Evolutionary conservation across 352 stramenopile species (phyloP).

Genomic region (Phytopythium cucurbitacearum): DNA sequence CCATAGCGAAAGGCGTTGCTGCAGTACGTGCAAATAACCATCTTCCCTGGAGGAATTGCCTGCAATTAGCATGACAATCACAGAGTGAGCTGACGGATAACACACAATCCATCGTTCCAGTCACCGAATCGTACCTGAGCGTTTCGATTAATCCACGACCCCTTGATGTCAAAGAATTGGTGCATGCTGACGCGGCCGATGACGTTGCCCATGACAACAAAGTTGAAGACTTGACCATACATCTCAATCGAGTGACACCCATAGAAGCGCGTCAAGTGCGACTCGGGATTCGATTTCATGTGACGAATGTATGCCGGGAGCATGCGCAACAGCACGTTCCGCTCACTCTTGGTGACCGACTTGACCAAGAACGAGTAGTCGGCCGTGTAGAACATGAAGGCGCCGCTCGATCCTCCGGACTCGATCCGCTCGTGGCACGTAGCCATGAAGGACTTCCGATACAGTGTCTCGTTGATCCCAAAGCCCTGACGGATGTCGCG

Average conservation of each 20-base stretch:
- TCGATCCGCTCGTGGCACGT: constrained; percentile 84
- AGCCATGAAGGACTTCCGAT: constrained; percentile 73
- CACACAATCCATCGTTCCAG: too few relatives aligned
- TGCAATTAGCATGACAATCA: constrained; percentile 10
- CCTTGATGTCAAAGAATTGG: constrained; percentile 90
- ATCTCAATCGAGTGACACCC: constrained; percentile 89
- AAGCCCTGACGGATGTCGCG: constrained; percentile 76
- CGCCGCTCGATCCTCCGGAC: constrained; percentile 79
- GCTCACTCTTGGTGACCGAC: constrained; percentile 75
- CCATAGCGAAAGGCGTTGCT: constrained; percentile 77
- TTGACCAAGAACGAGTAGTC: constrained; percentile 89
- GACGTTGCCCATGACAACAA: constrained; percentile 90
- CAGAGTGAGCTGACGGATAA: constrained; percentile 1
- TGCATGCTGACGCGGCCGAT: constrained; percentile 83
- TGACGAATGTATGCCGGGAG: constrained; percentile 78
- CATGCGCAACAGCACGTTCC: constrained; percentile 77
- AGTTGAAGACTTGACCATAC: constrained; percentile 86
- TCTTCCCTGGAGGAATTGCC: constrained; percentile 76
- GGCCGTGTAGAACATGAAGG: constrained; percentile 90
- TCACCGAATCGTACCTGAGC: constrained; percentile 37
- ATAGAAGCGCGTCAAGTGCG: constrained; percentile 86
- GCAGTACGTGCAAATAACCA: constrained; percentile 83
- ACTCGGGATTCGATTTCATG: constrained; percentile 75
- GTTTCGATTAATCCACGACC: constrained; percentile 85
- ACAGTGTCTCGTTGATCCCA: constrained; percentile 68